These are phyloP conservation scores for Arthrobotrys pseudoclavata DNA, from an alignment of 2,329 filamentous ascomycete species.

Conservation along the genomic window DNA sequence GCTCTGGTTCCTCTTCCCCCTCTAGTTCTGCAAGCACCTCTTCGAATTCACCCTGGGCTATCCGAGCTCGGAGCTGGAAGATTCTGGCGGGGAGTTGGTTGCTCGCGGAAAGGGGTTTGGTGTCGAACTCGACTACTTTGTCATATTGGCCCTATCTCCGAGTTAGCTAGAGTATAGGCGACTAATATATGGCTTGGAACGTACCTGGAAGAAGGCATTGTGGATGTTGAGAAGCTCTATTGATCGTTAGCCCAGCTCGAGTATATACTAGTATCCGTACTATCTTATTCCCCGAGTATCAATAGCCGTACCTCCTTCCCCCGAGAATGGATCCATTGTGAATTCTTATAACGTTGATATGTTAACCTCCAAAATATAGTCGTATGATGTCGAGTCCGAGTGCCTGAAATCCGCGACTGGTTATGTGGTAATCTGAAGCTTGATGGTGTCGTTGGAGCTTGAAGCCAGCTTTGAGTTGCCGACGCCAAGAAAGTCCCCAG, in stretches of 20 bases:
- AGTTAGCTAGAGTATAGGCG: slow-evolving; percentile 12
- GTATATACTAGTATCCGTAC: background rate
- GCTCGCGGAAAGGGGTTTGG: slow-evolving; percentile 80
- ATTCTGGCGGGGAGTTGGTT: slow-evolving; percentile 83
- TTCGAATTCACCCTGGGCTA: slow-evolving; percentile 83
- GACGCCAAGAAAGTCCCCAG: slow-evolving; percentile 52
- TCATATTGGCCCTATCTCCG: slow-evolving; percentile 80
- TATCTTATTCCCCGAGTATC: background rate
- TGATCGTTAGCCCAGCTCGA: slow-evolving; percentile 27
- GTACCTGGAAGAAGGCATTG: slow-evolving; percentile 75
- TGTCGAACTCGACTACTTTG: slow-evolving; percentile 87
- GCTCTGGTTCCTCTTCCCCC: slow-evolving; percentile 77
- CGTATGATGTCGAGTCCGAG: slow-evolving; percentile 6
- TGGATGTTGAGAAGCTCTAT: slow-evolving; percentile 78
- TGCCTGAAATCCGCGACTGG: slow-evolving; percentile 7
- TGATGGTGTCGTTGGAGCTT: slow-evolving; percentile 43
- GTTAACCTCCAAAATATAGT: background rate
- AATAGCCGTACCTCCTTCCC: slow-evolving; percentile 70
- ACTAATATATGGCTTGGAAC: background rate
- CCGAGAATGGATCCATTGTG: slow-evolving; percentile 77
- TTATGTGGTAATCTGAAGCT: slow-evolving; percentile 35
- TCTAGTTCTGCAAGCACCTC: slow-evolving; percentile 79
- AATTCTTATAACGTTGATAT: slow-evolving; percentile 9
- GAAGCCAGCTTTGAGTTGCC: slow-evolving; percentile 61
- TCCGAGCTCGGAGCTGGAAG: slow-evolving; percentile 83